Conservation (phyloP, 2,329 filamentous ascomycete genomes). For the Penicillium sp. region DNA sequence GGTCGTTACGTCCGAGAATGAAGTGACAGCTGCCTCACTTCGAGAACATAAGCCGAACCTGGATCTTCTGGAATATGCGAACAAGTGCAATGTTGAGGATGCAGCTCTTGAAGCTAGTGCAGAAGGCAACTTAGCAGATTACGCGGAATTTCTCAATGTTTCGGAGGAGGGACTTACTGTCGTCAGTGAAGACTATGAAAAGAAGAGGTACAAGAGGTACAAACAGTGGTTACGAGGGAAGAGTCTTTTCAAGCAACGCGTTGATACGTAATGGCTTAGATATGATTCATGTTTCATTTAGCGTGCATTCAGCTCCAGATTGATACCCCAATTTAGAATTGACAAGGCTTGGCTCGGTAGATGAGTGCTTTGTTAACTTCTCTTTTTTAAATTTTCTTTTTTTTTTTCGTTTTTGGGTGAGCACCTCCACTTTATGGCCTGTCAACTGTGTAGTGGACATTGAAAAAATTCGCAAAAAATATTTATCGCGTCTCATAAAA, state of each 20-base stretch:
- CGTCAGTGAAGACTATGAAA: constrained; percentile 78
- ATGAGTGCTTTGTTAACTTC: too few species aligned
- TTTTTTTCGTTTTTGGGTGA: too few species aligned
- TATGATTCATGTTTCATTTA: background rate
- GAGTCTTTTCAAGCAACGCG: constrained; percentile 90
- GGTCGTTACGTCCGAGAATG: constrained; percentile 46
- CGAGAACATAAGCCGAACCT: constrained; percentile 45
- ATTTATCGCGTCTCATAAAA: too few species aligned
- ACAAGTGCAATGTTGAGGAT: constrained; percentile 65
- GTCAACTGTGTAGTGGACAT: too few species aligned
- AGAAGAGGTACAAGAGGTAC: constrained; percentile 97
- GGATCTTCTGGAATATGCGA: constrained; percentile 81
- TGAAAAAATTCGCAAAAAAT: too few species aligned
- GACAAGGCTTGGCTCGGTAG: too few species aligned
- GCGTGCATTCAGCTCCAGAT: constrained; percentile 6
- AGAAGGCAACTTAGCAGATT: constrained; percentile 70
- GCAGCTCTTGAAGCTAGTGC: constrained; percentile 43
- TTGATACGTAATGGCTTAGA: constrained; percentile 39
- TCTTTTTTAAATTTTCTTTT: too few species aligned
- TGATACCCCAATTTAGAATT: constrained; percentile 21
- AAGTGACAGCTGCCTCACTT: constrained; percentile 36
- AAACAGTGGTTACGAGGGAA: constrained; percentile 92
- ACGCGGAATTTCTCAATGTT: constrained; percentile 73
- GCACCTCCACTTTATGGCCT: too few species aligned
- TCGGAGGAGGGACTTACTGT: constrained; percentile 85